A percentile compares a stretch with the other conserved stretches of the same genome.
These are phyloP conservation scores for Eucalyptus pauciflora DNA, from an alignment of 345 rosid genomes.

Conservation along the genomic window DNA sequence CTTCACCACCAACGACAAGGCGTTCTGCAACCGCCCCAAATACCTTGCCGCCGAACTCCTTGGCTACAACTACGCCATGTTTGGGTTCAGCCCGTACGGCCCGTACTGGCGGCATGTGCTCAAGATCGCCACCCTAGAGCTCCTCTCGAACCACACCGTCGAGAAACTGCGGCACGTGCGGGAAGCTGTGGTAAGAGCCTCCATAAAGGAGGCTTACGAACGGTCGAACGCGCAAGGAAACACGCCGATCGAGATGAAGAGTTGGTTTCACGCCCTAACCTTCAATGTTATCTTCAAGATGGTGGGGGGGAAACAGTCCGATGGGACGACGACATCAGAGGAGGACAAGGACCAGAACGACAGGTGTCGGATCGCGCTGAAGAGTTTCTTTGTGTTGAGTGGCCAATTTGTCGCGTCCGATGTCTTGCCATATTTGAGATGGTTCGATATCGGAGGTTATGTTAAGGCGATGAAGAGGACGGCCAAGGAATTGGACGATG, in stretches of 20 bases:
- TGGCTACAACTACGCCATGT: slow-evolving; percentile 53
- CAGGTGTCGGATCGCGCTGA: slow-evolving; percentile 18
- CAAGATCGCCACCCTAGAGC: slow-evolving; percentile 47
- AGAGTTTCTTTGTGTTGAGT: slow-evolving; percentile 23
- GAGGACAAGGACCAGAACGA: slow-evolving; percentile 13
- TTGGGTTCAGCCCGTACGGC: slow-evolving; percentile 55
- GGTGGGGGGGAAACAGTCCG: not conserved
- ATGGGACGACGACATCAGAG: not conserved
- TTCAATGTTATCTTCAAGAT: slow-evolving; percentile 10
- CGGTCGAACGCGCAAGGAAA: slow-evolving; percentile 5
- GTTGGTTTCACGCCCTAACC: slow-evolving; percentile 12
- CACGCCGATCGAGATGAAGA: slow-evolving; percentile 9
- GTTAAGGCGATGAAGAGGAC: slow-evolving; percentile 58
- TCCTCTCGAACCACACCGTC: slow-evolving; percentile 47
- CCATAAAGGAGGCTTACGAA: slow-evolving; percentile 19
- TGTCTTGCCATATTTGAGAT: slow-evolving; percentile 41
- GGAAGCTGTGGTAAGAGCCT: slow-evolving; percentile 10
- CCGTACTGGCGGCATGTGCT: slow-evolving; percentile 60
- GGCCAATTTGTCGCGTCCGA: slow-evolving; percentile 48
- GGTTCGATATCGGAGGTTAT: slow-evolving; percentile 45
- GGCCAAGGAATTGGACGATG: slow-evolving; percentile 22
- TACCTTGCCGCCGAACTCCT: slow-evolving; percentile 34
- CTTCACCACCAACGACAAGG: slow-evolving; percentile 50
- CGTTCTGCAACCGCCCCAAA: slow-evolving; percentile 44
- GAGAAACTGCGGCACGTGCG: slow-evolving; percentile 36